These are phyloP conservation scores for Jamesozyma gamospora DNA, from an alignment of 805 yeast genomes.

Conservation along the genomic window DNA sequence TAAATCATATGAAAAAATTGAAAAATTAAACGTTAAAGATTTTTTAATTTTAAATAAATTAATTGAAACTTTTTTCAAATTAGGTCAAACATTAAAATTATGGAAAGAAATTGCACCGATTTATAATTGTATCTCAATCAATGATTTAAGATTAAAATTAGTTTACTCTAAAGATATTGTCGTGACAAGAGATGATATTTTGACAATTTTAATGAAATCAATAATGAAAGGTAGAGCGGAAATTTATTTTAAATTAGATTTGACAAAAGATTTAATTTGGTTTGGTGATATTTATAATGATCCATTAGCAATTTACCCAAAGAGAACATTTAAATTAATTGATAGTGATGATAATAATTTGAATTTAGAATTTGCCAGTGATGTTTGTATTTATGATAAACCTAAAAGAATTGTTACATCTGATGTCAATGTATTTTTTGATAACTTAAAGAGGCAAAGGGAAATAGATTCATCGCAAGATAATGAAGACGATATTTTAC, in stretches of 20 bases:
- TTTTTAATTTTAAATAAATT: constrained; percentile 3
- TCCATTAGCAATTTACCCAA: constrained; percentile 10
- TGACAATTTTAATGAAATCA: constrained; percentile 23
- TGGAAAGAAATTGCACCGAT: constrained; percentile 23
- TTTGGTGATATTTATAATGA: constrained; percentile 21
- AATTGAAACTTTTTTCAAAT: constrained; percentile 8
- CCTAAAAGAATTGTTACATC: constrained; percentile 8
- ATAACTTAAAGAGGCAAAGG: constrained; percentile 9
- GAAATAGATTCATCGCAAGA: constrained; percentile 1
- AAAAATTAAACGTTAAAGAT: constrained; percentile 1
- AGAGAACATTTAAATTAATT: constrained; percentile 4
- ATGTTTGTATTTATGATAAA: constrained; percentile 16
- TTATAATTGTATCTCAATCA: constrained; percentile 22
- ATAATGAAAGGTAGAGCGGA: constrained; percentile 20
- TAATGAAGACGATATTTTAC: too few relatives aligned
- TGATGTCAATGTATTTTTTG: constrained; percentile 11
- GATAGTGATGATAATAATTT: background rate
- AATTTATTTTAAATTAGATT: constrained; percentile 23
- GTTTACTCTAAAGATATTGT: constrained; percentile 2
- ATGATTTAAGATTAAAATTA: constrained; percentile 16
- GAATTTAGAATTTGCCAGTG: constrained; percentile 17
- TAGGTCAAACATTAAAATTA: constrained; percentile 16
- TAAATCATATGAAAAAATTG: constrained; percentile 8
- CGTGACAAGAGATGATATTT: constrained; percentile 17
- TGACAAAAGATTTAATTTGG: constrained; percentile 19